Evolutionary conservation across 768 basidiomycete species (phyloP).

Genomic region (Dacryopinax primogenitus): DNA sequence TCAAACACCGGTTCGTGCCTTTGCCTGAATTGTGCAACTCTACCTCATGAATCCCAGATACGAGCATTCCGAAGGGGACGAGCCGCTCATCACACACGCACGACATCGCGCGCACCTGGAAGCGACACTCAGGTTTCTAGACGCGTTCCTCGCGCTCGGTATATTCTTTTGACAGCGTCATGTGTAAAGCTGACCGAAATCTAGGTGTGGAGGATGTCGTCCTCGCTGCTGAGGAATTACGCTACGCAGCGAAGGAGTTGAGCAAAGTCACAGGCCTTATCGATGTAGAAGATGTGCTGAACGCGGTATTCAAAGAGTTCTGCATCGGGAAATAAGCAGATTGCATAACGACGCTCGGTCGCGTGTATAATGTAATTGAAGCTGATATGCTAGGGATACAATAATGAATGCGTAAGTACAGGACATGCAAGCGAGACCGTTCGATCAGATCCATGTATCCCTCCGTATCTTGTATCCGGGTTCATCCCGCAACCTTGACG

Average conservation of each 20-base stretch:
- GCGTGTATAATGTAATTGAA: background rate
- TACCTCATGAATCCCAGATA: conserved; percentile 12
- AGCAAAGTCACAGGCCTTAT: conserved; percentile 72
- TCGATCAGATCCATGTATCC: too few relatives aligned
- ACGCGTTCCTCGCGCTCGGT: conserved; percentile 45
- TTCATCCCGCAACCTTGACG: background rate
- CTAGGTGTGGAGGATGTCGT: conserved; percentile 60
- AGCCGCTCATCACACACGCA: conserved; percentile 63
- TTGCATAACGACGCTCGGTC: background rate
- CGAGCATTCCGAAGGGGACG: conserved; percentile 23
- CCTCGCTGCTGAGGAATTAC: conserved; percentile 71
- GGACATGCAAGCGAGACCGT: too few relatives aligned
- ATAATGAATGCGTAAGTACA: too few relatives aligned
- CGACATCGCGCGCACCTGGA: conserved; percentile 70
- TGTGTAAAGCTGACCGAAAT: conserved; percentile 9
- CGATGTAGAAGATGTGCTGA: conserved; percentile 70
- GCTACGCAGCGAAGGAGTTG: conserved; percentile 73
- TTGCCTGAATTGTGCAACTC: background rate
- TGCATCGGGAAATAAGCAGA: conserved; percentile 78
- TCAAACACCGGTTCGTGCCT: conserved; percentile 38
- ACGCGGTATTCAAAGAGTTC: conserved; percentile 71
- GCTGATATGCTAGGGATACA: background rate
- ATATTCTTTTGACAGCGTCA: conserved; percentile 18
- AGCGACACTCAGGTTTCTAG: conserved; percentile 45
- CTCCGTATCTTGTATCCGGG: too few relatives aligned